phyloP scores from a whole-genome alignment of 306 rosid genomes.

The Quercus variabilis region DNA sequence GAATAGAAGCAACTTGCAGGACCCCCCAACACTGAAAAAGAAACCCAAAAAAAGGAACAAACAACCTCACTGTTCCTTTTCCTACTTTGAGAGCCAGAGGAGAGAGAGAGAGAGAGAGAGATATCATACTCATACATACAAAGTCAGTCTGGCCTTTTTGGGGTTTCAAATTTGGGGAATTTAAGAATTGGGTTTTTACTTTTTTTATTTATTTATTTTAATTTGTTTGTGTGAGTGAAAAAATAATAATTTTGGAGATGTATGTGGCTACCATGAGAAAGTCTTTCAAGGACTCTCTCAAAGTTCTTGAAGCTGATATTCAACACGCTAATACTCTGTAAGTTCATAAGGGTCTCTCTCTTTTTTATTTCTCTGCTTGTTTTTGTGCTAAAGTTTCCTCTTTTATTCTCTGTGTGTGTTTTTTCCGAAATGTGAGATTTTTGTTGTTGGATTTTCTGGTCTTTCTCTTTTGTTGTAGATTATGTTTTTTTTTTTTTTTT shows the following conservation, averaged over 20 bases:
- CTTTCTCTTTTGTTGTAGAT: slow-evolving; percentile 9
- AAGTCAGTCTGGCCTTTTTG: background rate
- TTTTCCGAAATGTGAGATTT: background rate
- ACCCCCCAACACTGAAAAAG: background rate
- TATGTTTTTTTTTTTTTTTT: slow-evolving; percentile 1
- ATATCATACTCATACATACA: too few species aligned
- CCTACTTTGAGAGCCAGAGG: slow-evolving; percentile 4
- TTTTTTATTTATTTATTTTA: background rate
- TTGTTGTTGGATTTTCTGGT: slow-evolving; percentile 5
- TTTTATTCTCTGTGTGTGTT: background rate
- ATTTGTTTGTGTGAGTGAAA: too few species aligned
- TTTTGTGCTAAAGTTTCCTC: background rate
- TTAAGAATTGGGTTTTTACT: background rate
- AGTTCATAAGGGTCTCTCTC: slow-evolving; percentile 20
- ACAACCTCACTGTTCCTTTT: background rate
- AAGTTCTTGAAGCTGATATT: slow-evolving; percentile 97
- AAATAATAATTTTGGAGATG: slow-evolving; percentile 36
- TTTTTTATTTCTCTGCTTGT: background rate
- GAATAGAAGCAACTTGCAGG: slow-evolving; percentile 57
- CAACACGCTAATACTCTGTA: slow-evolving; percentile 95
- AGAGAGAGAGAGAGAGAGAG: slow-evolving; percentile 10
- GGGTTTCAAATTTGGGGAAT: slow-evolving; percentile 22
- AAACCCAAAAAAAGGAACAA: background rate
- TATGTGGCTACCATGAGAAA: slow-evolving; percentile 89
- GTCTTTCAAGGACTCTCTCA: slow-evolving; percentile 94